Percentiles rank a stretch among this genome's conserved stretches.
These are phyloP conservation scores for Aphanocladium album DNA, from an alignment of 2,329 filamentous ascomycete species.

Conservation along the genomic window DNA sequence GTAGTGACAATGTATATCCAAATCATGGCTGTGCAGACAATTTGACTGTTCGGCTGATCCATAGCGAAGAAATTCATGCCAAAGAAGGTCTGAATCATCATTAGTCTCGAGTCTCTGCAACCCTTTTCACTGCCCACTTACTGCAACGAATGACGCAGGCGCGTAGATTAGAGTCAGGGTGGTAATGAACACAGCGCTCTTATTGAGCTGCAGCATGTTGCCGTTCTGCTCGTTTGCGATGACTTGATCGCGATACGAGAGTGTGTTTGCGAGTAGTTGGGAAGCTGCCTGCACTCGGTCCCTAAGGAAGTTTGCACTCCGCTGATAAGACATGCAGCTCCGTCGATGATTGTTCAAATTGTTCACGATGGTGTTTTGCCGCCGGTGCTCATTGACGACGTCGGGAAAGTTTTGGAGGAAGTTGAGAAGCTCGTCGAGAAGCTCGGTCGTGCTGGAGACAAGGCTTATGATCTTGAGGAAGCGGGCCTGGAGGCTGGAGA, in stretches of 20 bases:
- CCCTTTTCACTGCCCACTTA: conserved; percentile 18
- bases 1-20: conserved; percentile 34
- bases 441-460: conserved; percentile 17
- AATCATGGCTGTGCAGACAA: conserved; percentile 30
- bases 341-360: conserved; percentile 15
- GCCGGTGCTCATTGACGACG: neutral
- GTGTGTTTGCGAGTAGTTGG: conserved; percentile 23
- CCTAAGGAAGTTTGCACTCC: conserved; percentile 20
- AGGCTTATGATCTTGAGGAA: conserved; percentile 21
- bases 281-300: conserved; percentile 22
- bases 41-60: conserved; percentile 22
- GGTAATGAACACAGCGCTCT: conserved; percentile 28
- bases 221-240: conserved; percentile 27
- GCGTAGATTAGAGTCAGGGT: conserved; percentile 26
- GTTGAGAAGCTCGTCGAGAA: conserved; percentile 19
- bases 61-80: conserved; percentile 37
- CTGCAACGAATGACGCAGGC: conserved; percentile 32
- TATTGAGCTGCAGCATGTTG: conserved; percentile 27
- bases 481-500: conserved; percentile 22
- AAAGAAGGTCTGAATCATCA: conserved; percentile 28
- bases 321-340: conserved; percentile 17
- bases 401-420: neutral
- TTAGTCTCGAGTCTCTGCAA: neutral
- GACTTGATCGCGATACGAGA: conserved; percentile 26
- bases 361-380: neutral